These are phyloP conservation scores for Rhizophagus sp. DNA, from an alignment of 192 early-diverging fungal species.

Conservation along the genomic window DNA sequence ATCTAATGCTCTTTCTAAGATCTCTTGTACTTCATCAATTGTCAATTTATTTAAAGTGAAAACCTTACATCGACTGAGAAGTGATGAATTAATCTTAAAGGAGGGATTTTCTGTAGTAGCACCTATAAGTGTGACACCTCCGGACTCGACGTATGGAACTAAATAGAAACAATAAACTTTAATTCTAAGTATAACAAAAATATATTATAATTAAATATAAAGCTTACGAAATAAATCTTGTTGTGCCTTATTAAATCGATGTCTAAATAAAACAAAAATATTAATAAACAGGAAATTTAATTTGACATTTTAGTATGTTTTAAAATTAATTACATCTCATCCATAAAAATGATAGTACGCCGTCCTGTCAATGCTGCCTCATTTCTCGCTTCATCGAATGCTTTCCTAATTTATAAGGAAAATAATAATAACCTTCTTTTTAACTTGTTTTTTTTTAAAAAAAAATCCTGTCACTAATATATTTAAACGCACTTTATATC, in stretches of 20 bases:
- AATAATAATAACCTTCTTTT: neutral
- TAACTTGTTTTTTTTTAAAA: no score
- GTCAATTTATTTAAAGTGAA: slow-evolving; percentile 72
- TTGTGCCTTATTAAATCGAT: slow-evolving; percentile 87
- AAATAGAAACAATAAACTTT: neutral
- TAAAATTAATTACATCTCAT: slow-evolving; percentile 64
- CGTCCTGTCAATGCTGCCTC: slow-evolving; percentile 53
- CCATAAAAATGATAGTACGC: slow-evolving; percentile 78
- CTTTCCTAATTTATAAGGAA: slow-evolving; percentile 46
- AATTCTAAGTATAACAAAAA: neutral
- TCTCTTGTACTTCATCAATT: slow-evolving; percentile 56
- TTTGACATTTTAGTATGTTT: neutral
- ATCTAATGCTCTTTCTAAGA: slow-evolving; percentile 57
- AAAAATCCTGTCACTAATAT: no score
- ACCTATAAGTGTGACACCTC: slow-evolving; percentile 67
- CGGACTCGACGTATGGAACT: slow-evolving; percentile 75
- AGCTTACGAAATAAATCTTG: slow-evolving; percentile 72
- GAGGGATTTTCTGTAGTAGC: slow-evolving; percentile 85
- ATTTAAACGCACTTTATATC: neutral
- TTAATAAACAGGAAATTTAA: neutral
- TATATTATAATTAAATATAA: neutral
- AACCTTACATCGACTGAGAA: slow-evolving; percentile 79
- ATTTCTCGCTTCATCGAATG: slow-evolving; percentile 68
- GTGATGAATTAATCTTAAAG: slow-evolving; percentile 79
- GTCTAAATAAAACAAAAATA: slow-evolving; percentile 34